Conservation (phyloP, 169 alveolate genomes). For the Cryptosporidium sp. region DNA sequence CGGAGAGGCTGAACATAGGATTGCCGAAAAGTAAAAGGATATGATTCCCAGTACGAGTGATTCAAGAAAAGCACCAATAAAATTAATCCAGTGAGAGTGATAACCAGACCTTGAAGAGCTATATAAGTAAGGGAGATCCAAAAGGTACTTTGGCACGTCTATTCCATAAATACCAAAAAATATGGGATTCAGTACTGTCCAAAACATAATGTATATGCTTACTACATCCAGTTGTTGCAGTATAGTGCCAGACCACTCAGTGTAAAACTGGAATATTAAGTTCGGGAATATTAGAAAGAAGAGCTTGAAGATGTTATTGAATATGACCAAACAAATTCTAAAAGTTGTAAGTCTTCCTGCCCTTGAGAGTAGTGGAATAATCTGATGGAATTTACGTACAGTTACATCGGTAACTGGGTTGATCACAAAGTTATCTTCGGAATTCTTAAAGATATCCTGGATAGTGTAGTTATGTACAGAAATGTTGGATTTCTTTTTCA, state of each 20-base stretch:
- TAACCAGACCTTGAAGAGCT: conserved; percentile 46
- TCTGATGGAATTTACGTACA: conserved; percentile 34
- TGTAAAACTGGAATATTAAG: conserved; percentile 35
- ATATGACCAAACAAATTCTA: conserved; percentile 20
- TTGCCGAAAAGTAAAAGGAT: conserved; percentile 20
- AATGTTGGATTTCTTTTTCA: not conserved
- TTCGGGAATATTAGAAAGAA: conserved; percentile 22
- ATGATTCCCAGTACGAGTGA: conserved; percentile 2
- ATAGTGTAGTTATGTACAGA: not conserved
- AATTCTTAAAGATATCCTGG: not conserved
- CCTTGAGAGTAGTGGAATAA: conserved; percentile 53
- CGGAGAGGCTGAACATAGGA: conserved; percentile 2
- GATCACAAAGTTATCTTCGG: not conserved
- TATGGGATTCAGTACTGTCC: conserved; percentile 26
- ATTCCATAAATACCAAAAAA: conserved; percentile 31
- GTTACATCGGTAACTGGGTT: conserved; percentile 34
- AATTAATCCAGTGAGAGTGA: conserved; percentile 26
- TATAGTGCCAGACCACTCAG: conserved; percentile 61
- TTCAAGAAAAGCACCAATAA: not conserved
- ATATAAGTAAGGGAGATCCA: conserved; percentile 56
- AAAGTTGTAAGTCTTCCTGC: conserved; percentile 45
- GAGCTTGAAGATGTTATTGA: conserved; percentile 13
- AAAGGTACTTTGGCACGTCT: conserved; percentile 35
- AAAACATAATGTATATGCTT: not conserved
- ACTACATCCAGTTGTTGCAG: not conserved